Evolutionary conservation across 2,329 filamentous ascomycete genomes (phyloP), one percentile per base, ranked within the genome.

Genomic region (Chrysoporthe deuterocubensis): DNA sequence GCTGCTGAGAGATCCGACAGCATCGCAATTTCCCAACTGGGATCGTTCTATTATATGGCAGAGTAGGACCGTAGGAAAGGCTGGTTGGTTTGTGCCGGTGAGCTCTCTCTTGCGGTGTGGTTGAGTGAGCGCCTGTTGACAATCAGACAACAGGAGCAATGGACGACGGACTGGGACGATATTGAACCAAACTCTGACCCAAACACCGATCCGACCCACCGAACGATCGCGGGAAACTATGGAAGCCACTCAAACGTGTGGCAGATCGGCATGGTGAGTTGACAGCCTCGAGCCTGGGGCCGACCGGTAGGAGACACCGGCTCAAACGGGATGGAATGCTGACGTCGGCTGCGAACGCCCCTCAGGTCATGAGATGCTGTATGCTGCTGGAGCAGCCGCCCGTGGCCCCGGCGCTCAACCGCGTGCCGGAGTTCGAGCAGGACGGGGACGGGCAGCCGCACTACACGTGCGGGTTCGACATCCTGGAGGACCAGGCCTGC

Each of bases 201-300:
- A 18, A 44, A 43, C 40, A 21, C 50, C 8, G 16, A 18, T 3
- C 18, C 40, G 11, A 14, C 0, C 9, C 7, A 11, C n/a, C 6
- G 21, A 42, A 16, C 21, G 16, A 2, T 37, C 26, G n/a, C 42
- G 18, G 54, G 54, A 40, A 52, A 44, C 9, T 50, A 8, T 52
- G 64, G 57, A 34, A 52, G 64, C 37, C 57, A 26, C 34, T 60
- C 60, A 4, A 67, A 64, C 26, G 26, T 67, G 21, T 67, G 65
- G 65, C 65, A 67, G 2, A 13, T 67, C 2, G 65, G 60, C 56
- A 59, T 64, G 65, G 65, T 67, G 21, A 18, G 52, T 34, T 34
- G n/a, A 54, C 16, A 34, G 2, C 14, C 18, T 48, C 21, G 32
- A 21, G 11, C 26, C 50, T 16, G 50, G 13, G 4, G 26, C 26